A percentile compares a stretch with the other conserved stretches of the same genome.
phyloP scores from a whole-genome alignment of 805 yeast genomes.

The Barnettozyma wickerhamii region DNA sequence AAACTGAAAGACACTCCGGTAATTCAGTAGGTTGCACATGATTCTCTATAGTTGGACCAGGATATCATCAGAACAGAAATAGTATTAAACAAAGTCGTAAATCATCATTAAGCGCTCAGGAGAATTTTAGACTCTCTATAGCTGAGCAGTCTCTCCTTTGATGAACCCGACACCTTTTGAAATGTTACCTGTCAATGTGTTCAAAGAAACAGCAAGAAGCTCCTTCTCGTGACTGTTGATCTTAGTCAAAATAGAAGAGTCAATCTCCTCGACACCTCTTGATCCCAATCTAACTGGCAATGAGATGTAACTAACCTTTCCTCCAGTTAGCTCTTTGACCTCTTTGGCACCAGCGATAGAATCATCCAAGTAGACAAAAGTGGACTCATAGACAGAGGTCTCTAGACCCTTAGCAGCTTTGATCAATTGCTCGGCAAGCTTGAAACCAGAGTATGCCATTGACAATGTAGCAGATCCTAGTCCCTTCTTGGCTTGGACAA shows the following conservation, averaged over 20 bases:
- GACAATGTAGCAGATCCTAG: constrained; percentile 83
- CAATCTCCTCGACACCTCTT: constrained; percentile 22
- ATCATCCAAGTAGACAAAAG: constrained; percentile 49
- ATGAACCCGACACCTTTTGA: constrained; percentile 25
- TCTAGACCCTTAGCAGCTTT: constrained; percentile 44
- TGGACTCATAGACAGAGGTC: constrained; percentile 37
- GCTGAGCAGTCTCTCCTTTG: constrained; percentile 12
- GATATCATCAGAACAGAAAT: neutral
- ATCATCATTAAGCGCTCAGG: no score
- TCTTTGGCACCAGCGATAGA: constrained; percentile 21
- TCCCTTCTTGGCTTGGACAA: constrained; percentile 80
- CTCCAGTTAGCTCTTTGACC: constrained; percentile 8
- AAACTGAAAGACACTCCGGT: no score
- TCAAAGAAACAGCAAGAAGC: constrained; percentile 17
- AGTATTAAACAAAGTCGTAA: constrained; percentile 1
- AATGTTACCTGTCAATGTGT: constrained; percentile 21
- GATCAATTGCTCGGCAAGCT: constrained; percentile 64
- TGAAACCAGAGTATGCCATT: constrained; percentile 83
- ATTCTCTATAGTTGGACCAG: neutral
- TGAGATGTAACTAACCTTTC: constrained; percentile 18
- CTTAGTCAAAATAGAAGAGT: constrained; percentile 17
- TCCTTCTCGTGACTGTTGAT: constrained; percentile 21
- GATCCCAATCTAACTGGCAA: constrained; percentile 23
- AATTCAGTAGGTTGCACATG: no score
- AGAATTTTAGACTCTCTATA: neutral